Base-by-base conservation (phyloP, 805 yeast species). In the Alloascoidea africana region DNA sequence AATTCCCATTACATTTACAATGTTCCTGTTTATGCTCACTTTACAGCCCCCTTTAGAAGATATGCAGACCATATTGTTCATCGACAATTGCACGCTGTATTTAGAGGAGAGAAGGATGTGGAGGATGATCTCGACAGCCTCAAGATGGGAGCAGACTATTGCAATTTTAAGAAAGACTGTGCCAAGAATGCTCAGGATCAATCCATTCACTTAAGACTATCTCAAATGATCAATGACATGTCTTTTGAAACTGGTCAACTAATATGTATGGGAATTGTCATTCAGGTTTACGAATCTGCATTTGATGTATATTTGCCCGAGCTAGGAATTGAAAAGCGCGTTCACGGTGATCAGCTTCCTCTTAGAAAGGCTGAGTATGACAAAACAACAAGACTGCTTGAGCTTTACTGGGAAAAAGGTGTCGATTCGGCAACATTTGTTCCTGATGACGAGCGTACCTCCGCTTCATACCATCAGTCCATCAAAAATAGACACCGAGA, bases 331-430 rank as follows among this genome's bases (percentile, higher is more conserved):
- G 96, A 87, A 54, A 87, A 87, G 58, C 69, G 96, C 50, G 96
- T 87, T 16, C 98, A 91, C 52, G 96, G 97, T 17, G 98, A 91
- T 58, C 97, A 91, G 58, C 64, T 91, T 39, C 97, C 97, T 6
- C 64, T 89, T 44, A 73, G 73, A 16, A 87, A 86, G 56, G 97
- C 96, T 3, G 97, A 91, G 55, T 91, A 81, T 54, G 87, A 83
- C 54, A 81, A 78, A 52, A 49, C 53, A 14, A 61, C 68, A 32
- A 68, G 84, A 34, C 59, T 74, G 5, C 65, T 89, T 49, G 96
- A 89, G 53, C 62, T 89, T 36, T 85, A 71, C 52, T 89, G 98
- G 98, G 93, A 85, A 55, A 74, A 73, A 38, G 89, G 87, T n/a
- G 72, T 81, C 38, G 96, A 89, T 55, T 71, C 94, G 16, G 96